Evolutionary conservation across 169 alveolate genomes (phyloP).

Genomic region (Theileria annulata): DNA sequence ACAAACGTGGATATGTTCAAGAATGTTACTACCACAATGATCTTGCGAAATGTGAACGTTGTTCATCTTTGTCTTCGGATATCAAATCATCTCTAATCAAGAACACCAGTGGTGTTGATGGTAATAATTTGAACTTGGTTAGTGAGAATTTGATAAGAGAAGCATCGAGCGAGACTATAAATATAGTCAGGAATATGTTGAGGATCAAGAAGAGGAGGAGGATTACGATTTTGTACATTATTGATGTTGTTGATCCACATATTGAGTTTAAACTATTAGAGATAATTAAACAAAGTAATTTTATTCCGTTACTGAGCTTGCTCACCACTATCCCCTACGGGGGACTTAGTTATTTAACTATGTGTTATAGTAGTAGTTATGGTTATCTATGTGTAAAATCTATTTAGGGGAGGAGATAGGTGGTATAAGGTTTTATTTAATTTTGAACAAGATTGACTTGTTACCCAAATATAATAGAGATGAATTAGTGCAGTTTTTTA

Average conservation of each 20-base stretch:
- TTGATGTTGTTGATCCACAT: conserved; percentile 56
- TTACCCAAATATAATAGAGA: conserved; percentile 52
- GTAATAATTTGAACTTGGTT: too few relatives aligned
- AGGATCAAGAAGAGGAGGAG: conserved; percentile 14
- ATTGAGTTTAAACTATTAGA: conserved; percentile 46
- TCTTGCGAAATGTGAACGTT: neutral
- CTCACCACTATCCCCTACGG: neutral
- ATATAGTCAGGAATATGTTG: conserved; percentile 43
- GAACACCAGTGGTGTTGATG: too few relatives aligned
- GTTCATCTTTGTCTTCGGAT: neutral
- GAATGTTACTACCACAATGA: too few relatives aligned
- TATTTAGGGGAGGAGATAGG: neutral
- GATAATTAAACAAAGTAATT: conserved; percentile 18
- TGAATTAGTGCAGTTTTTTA: conserved; percentile 36
- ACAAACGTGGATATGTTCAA: conserved; percentile 10
- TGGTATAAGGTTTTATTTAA: conserved; percentile 38
- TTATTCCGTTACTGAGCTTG: neutral
- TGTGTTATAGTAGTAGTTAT: neutral
- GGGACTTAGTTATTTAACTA: neutral
- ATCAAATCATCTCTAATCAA: too few relatives aligned
- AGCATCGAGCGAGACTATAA: conserved; percentile 54
- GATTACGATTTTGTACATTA: conserved; percentile 48
- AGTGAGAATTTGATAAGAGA: too few relatives aligned
- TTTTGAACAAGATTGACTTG: conserved; percentile 54
- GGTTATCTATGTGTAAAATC: too few relatives aligned